phyloP scores from a whole-genome alignment of 106 monocot species.

The Dioscorea alata region DNA sequence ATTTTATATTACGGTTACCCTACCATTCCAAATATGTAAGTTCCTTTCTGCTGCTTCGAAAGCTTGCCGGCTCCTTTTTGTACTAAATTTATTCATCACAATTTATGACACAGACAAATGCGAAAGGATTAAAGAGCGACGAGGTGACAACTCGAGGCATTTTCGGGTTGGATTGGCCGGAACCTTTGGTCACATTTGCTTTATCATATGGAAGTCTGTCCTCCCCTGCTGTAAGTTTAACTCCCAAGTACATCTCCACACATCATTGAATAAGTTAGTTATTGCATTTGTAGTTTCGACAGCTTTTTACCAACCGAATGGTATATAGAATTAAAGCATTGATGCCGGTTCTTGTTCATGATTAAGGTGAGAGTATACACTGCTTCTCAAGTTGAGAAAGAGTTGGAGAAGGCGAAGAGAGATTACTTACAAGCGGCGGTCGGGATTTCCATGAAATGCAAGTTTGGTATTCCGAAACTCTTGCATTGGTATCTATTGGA shows the following conservation, averaged over 20 bases:
- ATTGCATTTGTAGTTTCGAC: no score
- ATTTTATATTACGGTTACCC: slow-evolving; percentile 82
- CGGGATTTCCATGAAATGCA: slow-evolving; percentile 44
- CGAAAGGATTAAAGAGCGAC: slow-evolving; percentile 41
- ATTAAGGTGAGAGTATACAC: slow-evolving; percentile 89
- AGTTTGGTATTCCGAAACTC: slow-evolving; percentile 78
- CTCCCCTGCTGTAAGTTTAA: slow-evolving; percentile 78
- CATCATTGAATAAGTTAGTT: no score
- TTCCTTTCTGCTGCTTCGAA: background rate
- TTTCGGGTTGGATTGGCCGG: slow-evolving; percentile 89
- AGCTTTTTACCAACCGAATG: no score
- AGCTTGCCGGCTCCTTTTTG: no score
- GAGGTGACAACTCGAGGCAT: slow-evolving; percentile 40
- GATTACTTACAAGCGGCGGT: slow-evolving; percentile 90
- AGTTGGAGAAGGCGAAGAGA: slow-evolving; percentile 78
- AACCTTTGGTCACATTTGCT: slow-evolving; percentile 90
- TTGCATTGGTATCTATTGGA: slow-evolving; percentile 87
- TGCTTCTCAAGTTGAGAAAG: slow-evolving; percentile 70
- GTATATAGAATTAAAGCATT: no score
- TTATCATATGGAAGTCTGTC: slow-evolving; percentile 99
- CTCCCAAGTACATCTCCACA: background rate
- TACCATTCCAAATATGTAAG: slow-evolving; percentile 65
- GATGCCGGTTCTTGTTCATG: background rate
- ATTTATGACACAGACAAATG: slow-evolving; percentile 25
- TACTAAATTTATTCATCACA: background rate